phyloP scores from a whole-genome alignment of 192 early-diverging fungal species.

The Coemansia sp. region DNA sequence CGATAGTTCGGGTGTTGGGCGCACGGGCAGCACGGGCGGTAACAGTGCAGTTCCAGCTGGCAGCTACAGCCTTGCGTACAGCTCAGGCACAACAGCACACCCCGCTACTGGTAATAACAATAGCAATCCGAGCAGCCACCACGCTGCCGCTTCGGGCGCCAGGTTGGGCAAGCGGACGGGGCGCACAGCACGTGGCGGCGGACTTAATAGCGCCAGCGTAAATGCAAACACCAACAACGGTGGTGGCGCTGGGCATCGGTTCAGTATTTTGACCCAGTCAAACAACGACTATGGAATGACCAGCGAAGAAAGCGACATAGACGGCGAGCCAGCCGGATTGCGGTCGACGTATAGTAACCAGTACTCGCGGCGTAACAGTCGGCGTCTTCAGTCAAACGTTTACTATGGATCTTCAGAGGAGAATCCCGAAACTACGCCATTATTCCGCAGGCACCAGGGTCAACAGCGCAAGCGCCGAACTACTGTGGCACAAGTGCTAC shows the following conservation, averaged over 20 bases:
- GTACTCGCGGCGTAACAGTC: slow-evolving; percentile 52
- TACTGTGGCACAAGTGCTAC: slow-evolving; percentile 21
- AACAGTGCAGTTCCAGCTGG: slow-evolving; percentile 21
- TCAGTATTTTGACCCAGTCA: slow-evolving; percentile 48
- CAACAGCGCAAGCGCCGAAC: slow-evolving; percentile 42
- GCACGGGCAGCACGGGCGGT: slow-evolving; percentile 12
- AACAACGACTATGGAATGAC: slow-evolving; percentile 47
- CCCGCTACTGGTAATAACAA: slow-evolving; percentile 7
- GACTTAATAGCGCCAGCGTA: slow-evolving; percentile 5
- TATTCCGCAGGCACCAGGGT: slow-evolving; percentile 44
- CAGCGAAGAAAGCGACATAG: slow-evolving; percentile 50
- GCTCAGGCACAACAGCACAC: slow-evolving; percentile 26
- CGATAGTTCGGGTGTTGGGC: slow-evolving; percentile 30
- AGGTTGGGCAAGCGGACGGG: slow-evolving; percentile 1
- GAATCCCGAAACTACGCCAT: slow-evolving; percentile 46
- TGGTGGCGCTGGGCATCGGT: slow-evolving; percentile 33
- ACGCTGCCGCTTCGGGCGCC: background rate
- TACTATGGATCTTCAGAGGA: slow-evolving; percentile 55
- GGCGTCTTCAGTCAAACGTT: slow-evolving; percentile 38
- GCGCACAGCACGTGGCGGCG: slow-evolving; percentile 1
- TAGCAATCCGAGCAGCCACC: background rate
- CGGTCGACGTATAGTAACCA: slow-evolving; percentile 39
- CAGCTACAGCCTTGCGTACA: slow-evolving; percentile 28
- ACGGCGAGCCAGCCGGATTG: slow-evolving; percentile 48
- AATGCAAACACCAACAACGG: slow-evolving; percentile 29